Conservation (phyloP, 352 stramenopile genomes). For the Globisporangium spiculum region DNA sequence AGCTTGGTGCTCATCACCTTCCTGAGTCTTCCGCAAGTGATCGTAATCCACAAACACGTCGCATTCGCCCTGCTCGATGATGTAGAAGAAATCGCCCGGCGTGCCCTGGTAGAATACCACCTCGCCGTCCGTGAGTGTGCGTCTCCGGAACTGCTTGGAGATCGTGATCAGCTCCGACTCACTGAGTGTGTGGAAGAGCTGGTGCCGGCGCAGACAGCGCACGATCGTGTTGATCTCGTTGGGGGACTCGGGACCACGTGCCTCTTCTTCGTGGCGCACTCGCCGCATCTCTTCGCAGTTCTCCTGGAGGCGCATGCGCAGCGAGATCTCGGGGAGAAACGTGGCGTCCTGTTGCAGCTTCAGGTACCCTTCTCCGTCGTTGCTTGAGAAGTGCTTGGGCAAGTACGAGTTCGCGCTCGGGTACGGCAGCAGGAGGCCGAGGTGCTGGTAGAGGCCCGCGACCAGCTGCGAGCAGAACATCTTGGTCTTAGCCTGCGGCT, state of each 20-base stretch:
- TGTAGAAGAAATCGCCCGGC: slow-evolving; percentile 76
- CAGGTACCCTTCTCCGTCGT: slow-evolving; percentile 54
- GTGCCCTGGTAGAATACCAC: slow-evolving; percentile 86
- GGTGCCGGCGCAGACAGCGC: slow-evolving; percentile 65
- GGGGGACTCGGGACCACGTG: slow-evolving; percentile 27
- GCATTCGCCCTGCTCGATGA: slow-evolving; percentile 73
- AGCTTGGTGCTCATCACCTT: slow-evolving; percentile 22
- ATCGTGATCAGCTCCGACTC: slow-evolving; percentile 61
- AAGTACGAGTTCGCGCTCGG: slow-evolving; percentile 84
- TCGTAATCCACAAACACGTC: slow-evolving; percentile 86
- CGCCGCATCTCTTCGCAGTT: slow-evolving; percentile 30
- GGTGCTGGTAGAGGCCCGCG: slow-evolving; percentile 74
- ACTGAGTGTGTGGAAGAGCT: slow-evolving; percentile 78
- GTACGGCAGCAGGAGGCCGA: slow-evolving; percentile 75
- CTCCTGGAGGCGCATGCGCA: slow-evolving; percentile 37
- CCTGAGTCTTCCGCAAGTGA: slow-evolving; percentile 43
- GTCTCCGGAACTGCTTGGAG: slow-evolving; percentile 56
- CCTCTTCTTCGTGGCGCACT: slow-evolving; percentile 29
- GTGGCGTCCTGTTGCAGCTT: slow-evolving; percentile 75
- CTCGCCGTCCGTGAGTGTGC: slow-evolving; percentile 50
- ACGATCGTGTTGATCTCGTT: slow-evolving; percentile 54
- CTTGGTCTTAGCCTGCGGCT: slow-evolving; percentile 40
- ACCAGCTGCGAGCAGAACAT: slow-evolving; percentile 86
- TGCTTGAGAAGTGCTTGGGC: slow-evolving; percentile 80
- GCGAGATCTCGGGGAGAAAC: slow-evolving; percentile 69